A percentile compares a stretch with the other conserved stretches of the same genome.
These are phyloP conservation scores for Syzygium aromaticum DNA, from an alignment of 345 rosid genomes.

Conservation along the genomic window DNA sequence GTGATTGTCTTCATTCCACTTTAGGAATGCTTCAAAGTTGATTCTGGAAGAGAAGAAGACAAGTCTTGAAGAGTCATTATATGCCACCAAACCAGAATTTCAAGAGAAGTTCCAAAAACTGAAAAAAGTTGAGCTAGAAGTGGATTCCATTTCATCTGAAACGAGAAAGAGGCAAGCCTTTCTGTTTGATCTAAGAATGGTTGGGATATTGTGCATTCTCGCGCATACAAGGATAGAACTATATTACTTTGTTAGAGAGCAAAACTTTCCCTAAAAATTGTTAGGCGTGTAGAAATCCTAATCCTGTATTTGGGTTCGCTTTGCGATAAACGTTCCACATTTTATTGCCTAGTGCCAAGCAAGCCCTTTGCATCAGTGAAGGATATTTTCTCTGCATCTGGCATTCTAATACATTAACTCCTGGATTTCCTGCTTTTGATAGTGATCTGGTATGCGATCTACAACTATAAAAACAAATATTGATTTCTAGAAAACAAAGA, in stretches of 20 bases:
- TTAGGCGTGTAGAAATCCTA: neutral
- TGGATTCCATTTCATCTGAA: constrained; percentile 41
- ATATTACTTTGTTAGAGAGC: neutral
- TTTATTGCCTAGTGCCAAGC: neutral
- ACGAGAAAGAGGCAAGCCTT: constrained; percentile 38
- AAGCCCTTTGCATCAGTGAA: neutral
- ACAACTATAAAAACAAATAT: neutral
- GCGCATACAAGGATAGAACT: neutral
- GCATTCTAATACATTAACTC: neutral
- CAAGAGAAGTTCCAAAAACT: constrained; percentile 44
- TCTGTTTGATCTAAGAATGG: neutral
- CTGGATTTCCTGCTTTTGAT: neutral
- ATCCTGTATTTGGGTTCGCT: neutral
- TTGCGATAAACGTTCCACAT: neutral
- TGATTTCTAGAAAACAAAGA: neutral
- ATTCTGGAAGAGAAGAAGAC: constrained; percentile 50
- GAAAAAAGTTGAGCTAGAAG: constrained; percentile 45
- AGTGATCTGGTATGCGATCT: neutral
- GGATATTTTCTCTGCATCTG: neutral
- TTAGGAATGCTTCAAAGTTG: constrained; percentile 44
- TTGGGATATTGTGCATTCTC: neutral
- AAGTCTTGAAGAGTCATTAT: constrained; percentile 48
- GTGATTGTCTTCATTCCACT: neutral
- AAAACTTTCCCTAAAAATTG: neutral
- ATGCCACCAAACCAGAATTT: constrained; percentile 40